phyloP scores from a whole-genome alignment of 192 early-diverging fungal genomes.

The Lunasporangiospora selenospora region DNA sequence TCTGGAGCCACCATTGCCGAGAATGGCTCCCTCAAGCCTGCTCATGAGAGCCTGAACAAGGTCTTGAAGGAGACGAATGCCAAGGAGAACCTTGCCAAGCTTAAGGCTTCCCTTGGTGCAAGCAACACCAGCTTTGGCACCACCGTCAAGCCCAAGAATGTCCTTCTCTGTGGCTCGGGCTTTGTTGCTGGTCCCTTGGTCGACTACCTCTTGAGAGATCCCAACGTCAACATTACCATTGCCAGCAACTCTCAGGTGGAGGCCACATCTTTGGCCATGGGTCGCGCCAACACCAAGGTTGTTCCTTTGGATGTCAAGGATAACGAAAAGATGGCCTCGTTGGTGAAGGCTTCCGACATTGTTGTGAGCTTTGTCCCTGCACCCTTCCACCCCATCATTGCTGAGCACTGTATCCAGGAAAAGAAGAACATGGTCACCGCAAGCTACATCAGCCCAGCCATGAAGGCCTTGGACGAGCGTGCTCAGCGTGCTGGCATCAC shows the following conservation, averaged over 20 bases:
- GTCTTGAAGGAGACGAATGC: slow-evolving; percentile 45
- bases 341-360: slow-evolving; percentile 81
- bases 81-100: slow-evolving; percentile 28
- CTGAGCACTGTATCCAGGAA: slow-evolving; percentile 76
- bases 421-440: slow-evolving; percentile 96
- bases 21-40: slow-evolving; percentile 65
- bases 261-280: slow-evolving; percentile 70
- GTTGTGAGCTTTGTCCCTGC: slow-evolving; percentile 93
- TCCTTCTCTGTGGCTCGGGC: slow-evolving; percentile 86
- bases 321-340: slow-evolving; percentile 56
- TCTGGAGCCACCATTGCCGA: slow-evolving; percentile 79
- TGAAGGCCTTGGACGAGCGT: slow-evolving; percentile 74
- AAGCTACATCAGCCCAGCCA: slow-evolving; percentile 93
- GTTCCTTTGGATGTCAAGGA: slow-evolving; percentile 78
- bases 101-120: slow-evolving; percentile 42
- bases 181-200: slow-evolving; percentile 93
- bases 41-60: slow-evolving; percentile 61
- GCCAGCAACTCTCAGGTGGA: slow-evolving; percentile 80
- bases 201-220: slow-evolving; percentile 76
- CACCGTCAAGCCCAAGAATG: slow-evolving; percentile 43
- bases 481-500: slow-evolving; percentile 85
- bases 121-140: slow-evolving; percentile 11
- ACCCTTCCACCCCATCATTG: slow-evolving; percentile 81
- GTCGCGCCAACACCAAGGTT: slow-evolving; percentile 65
- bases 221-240: slow-evolving; percentile 71